Conservation (phyloP, 2,329 filamentous ascomycete species). For the Teratosphaeria gauchensis region DNA sequence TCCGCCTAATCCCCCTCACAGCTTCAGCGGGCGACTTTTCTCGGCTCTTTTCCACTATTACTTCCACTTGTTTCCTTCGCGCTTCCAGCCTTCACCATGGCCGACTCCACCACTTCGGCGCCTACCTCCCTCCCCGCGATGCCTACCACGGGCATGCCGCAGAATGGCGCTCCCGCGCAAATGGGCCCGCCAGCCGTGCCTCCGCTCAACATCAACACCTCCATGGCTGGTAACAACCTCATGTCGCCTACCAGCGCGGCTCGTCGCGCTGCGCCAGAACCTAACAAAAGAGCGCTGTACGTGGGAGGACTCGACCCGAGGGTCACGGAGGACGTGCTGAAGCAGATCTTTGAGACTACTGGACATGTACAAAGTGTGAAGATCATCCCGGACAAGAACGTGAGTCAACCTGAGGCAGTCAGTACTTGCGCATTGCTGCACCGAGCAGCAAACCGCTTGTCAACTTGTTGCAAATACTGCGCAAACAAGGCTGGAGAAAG, state of each 20-base stretch:
- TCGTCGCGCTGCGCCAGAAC: slow-evolving; percentile 87
- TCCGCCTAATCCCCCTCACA: background rate
- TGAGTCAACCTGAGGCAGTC: slow-evolving; percentile 43
- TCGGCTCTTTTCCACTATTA: slow-evolving; percentile 7
- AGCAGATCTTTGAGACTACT: slow-evolving; percentile 97
- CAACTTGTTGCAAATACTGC: background rate
- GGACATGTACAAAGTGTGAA: slow-evolving; percentile 98
- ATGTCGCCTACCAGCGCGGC: slow-evolving; percentile 78
- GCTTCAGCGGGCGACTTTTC: slow-evolving; percentile 1
- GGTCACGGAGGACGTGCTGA: slow-evolving; percentile 90
- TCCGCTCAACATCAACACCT: slow-evolving; percentile 68
- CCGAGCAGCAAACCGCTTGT: background rate
- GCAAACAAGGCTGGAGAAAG: background rate
- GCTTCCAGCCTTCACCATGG: slow-evolving; percentile 50
- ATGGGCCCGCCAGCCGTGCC: slow-evolving; percentile 55
- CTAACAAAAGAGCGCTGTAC: slow-evolving; percentile 95
- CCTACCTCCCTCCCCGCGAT: slow-evolving; percentile 61
- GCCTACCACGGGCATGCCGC: slow-evolving; percentile 57
- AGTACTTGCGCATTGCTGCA: background rate
- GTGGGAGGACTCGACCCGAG: slow-evolving; percentile 90
- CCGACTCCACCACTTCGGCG: slow-evolving; percentile 57
- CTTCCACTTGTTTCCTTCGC: slow-evolving; percentile 19
- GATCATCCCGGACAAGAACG: slow-evolving; percentile 99
- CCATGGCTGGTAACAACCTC: slow-evolving; percentile 44
- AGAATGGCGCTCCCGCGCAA: slow-evolving; percentile 65